Percentiles rank a stretch among this genome's conserved stretches.
phyloP scores from a whole-genome alignment of 768 basidiomycete species.

The Amylocystis lapponica region DNA sequence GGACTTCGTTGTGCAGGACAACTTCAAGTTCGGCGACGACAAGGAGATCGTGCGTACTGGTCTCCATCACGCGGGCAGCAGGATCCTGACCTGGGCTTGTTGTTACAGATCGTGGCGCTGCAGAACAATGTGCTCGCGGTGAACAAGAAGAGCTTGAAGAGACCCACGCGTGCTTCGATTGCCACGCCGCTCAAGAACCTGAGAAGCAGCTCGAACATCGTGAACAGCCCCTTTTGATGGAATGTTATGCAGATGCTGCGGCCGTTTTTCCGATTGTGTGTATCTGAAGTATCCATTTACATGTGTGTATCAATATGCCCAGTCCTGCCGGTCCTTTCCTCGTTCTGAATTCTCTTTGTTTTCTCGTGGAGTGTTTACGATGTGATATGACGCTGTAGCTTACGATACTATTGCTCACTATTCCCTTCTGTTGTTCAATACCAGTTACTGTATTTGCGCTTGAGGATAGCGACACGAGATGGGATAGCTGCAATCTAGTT shows the following conservation, averaged over 20 bases:
- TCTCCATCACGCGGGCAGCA: neutral
- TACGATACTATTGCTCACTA: too few relatives aligned
- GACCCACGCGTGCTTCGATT: conserved; percentile 73
- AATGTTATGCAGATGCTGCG: neutral
- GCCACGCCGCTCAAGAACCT: conserved; percentile 38
- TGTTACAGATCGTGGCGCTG: conserved; percentile 80
- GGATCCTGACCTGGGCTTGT: neutral
- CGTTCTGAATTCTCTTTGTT: neutral
- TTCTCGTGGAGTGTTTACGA: neutral
- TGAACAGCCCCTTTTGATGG: conserved; percentile 37
- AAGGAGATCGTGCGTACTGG: conserved; percentile 77
- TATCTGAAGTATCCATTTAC: too few relatives aligned
- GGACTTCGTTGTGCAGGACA: conserved; percentile 92
- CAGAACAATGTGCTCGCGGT: conserved; percentile 90
- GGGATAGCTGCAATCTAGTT: too few relatives aligned
- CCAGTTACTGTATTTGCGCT: too few relatives aligned
- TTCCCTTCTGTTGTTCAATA: too few relatives aligned
- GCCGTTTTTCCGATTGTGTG: neutral
- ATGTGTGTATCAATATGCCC: conserved; percentile 11
- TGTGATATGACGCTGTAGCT: conserved; percentile 3
- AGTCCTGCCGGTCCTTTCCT: too few relatives aligned
- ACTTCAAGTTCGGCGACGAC: conserved; percentile 97
- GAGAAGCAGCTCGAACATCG: conserved; percentile 56
- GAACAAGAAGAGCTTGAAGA: conserved; percentile 89
- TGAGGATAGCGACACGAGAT: too few relatives aligned